Conservation (phyloP, 2,329 filamentous ascomycete species). For the Fusarium chuoi region DNA sequence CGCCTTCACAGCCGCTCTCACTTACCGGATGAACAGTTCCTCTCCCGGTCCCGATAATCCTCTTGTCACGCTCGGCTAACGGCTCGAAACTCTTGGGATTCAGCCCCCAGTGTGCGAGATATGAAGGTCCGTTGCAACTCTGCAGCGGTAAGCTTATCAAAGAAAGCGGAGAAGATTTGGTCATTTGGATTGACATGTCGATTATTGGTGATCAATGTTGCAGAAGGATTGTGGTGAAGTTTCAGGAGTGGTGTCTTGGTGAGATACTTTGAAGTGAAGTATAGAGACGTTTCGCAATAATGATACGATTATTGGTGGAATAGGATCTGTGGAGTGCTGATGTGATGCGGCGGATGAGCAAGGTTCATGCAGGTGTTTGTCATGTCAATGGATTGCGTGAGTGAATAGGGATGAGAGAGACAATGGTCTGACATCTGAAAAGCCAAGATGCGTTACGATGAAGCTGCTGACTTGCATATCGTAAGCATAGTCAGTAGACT, state of each 20-base stretch:
- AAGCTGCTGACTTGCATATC: neutral
- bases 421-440: neutral
- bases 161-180: neutral
- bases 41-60: neutral
- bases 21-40: neutral
- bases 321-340: neutral
- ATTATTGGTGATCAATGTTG: neutral
- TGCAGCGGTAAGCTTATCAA: neutral
- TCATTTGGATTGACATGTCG: neutral
- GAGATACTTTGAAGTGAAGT: neutral
- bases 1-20: neutral
- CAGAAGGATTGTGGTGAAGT: neutral
- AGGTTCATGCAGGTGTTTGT: neutral
- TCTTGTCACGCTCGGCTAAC: neutral
- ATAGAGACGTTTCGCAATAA: neutral
- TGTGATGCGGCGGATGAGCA: neutral
- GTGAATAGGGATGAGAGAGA: neutral
- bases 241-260: neutral
- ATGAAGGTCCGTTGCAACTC: neutral
- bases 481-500: no score
- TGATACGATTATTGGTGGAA: neutral
- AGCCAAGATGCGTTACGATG: neutral
- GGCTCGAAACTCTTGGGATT: neutral
- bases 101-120: neutral
- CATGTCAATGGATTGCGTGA: neutral